Evolutionary conservation across 2,329 filamentous ascomycete genomes (phyloP).

Genomic region (Aspergillus bombycis): DNA sequence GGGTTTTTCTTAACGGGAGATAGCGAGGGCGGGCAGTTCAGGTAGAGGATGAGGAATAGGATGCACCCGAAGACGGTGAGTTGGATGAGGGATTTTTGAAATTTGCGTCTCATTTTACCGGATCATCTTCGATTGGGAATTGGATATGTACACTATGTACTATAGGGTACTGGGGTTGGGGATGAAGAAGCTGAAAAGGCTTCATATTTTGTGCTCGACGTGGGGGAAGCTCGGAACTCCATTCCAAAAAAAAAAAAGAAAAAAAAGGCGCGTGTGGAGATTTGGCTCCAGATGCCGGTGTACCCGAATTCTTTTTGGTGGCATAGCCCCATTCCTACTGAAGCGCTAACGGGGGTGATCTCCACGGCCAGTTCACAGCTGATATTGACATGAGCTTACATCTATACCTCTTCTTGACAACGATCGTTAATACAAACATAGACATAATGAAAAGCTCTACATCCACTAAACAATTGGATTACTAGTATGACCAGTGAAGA

Average conservation of each 20-base stretch:
- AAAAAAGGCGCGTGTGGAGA: background rate
- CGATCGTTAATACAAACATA: too few relatives aligned
- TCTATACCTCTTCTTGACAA: too few relatives aligned
- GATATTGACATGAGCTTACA: background rate
- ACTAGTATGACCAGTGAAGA: background rate
- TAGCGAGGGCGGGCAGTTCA: constrained; percentile 36
- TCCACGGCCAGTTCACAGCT: background rate
- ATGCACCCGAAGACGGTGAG: constrained; percentile 38
- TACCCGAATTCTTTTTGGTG: background rate
- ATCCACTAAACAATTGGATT: too few relatives aligned
- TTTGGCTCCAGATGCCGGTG: background rate
- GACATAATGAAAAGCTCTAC: too few relatives aligned
- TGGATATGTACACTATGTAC: background rate
- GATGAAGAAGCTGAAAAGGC: background rate
- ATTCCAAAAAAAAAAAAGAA: too few relatives aligned
- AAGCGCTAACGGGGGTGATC: background rate
- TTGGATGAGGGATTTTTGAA: constrained; percentile 38
- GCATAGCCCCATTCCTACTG: background rate
- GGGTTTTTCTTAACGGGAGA: constrained; percentile 7
- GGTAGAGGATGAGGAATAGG: constrained; percentile 41
- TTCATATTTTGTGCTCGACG: background rate
- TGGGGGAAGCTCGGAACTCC: background rate
- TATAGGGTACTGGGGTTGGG: background rate
- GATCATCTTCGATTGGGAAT: background rate
- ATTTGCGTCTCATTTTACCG: constrained; percentile 14